Percentiles rank a stretch among this genome's conserved stretches.
phyloP scores from a whole-genome alignment of 1,139 yeast genomes.

The Scheffersomyces segobiensis region DNA sequence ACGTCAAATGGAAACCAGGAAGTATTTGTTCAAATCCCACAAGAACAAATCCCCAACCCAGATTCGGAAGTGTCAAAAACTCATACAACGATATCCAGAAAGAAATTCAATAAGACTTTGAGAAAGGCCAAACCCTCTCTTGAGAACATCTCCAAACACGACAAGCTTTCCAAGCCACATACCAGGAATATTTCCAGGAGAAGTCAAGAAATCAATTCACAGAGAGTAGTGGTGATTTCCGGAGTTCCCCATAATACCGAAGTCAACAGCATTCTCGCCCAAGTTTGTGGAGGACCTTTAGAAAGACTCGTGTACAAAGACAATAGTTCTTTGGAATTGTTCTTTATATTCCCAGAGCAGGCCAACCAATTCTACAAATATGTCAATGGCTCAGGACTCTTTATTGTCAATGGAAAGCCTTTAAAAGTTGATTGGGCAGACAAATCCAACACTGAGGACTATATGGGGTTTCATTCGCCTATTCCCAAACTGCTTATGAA shows the following conservation, averaged over 20 bases:
- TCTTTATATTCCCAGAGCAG: constrained; percentile 53
- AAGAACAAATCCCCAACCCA: background rate
- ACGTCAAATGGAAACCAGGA: background rate
- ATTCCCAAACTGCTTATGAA: constrained; percentile 27
- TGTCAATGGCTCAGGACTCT: constrained; percentile 54
- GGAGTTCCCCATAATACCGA: constrained; percentile 26
- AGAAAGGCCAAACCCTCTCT: background rate
- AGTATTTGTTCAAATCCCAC: background rate
- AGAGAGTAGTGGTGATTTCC: constrained; percentile 10
- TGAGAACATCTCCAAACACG: background rate
- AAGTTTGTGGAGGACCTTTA: constrained; percentile 74
- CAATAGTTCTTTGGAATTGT: constrained; percentile 40
- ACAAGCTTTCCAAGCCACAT: background rate
- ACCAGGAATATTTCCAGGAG: background rate
- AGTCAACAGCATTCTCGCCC: constrained; percentile 52
- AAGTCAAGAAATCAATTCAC: background rate
- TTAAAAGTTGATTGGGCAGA: constrained; percentile 44
- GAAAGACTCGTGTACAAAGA: constrained; percentile 46
- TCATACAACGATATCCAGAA: background rate
- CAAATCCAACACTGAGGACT: constrained; percentile 22
- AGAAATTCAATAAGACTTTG: background rate
- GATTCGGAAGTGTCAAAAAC: background rate
- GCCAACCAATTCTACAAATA: constrained; percentile 59
- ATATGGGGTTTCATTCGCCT: constrained; percentile 30
- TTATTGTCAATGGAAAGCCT: constrained; percentile 60